phyloP scores from a whole-genome alignment of 2,329 filamentous ascomycete species.

The Penicillium brasilianum region DNA sequence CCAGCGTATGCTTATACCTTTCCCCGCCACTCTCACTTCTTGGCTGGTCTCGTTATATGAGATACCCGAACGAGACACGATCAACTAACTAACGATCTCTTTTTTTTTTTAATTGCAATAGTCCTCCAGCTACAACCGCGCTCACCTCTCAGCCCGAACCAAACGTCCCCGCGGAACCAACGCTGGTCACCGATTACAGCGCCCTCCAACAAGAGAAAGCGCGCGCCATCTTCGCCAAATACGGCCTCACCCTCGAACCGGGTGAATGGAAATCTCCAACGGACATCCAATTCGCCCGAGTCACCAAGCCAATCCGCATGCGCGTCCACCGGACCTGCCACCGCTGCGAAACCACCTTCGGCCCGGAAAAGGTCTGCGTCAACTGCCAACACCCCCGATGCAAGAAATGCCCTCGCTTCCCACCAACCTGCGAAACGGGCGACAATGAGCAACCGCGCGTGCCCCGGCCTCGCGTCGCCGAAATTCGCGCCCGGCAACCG shows the following conservation, averaged over 20 bases:
- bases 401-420: constrained; percentile 77
- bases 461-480: constrained; percentile 46
- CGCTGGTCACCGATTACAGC: constrained; percentile 40
- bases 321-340: constrained; percentile 70
- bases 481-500: constrained; percentile 48
- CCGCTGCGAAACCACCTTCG: constrained; percentile 76
- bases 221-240: constrained; percentile 53
- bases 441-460: constrained; percentile 50
- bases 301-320: constrained; percentile 54
- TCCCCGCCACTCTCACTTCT: too few relatives aligned
- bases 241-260: constrained; percentile 51
- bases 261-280: constrained; percentile 48
- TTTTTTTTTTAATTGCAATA: not conserved
- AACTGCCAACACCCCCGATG: constrained; percentile 81
- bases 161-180: constrained; percentile 21
- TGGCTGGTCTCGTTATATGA: too few relatives aligned
- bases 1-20: constrained; percentile 22
- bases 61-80: too few relatives aligned
- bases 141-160: constrained; percentile 7
- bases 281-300: constrained; percentile 45
- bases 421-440: constrained; percentile 65
- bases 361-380: constrained; percentile 72
- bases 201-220: constrained; percentile 50
- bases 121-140: constrained; percentile 6
- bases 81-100: not conserved